Percentiles rank a stretch among this genome's conserved stretches.
Conservation (phyloP, 768 basidiomycete genomes). For the Sporobolomyces pararoseus region DNA sequence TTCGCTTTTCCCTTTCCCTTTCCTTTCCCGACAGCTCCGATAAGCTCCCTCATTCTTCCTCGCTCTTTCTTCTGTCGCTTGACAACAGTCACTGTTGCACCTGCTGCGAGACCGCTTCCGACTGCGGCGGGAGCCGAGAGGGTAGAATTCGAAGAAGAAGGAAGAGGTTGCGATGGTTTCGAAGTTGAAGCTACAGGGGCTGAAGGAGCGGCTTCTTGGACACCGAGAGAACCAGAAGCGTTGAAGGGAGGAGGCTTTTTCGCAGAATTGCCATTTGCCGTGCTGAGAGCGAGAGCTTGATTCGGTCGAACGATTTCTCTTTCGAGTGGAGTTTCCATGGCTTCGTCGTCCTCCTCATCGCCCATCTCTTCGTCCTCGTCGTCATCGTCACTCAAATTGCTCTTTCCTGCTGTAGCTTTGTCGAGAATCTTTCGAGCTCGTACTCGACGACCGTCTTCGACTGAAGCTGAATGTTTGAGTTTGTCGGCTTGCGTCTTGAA, state of each 20-base stretch:
- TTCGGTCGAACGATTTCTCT: slow-evolving; percentile 26
- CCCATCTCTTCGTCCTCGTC: slow-evolving; percentile 61
- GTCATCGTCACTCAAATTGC: slow-evolving; percentile 51
- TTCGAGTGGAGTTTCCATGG: slow-evolving; percentile 10
- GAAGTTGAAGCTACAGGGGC: slow-evolving; percentile 45
- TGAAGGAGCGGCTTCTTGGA: background rate
- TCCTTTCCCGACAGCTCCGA: slow-evolving; percentile 40
- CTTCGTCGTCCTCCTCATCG: slow-evolving; percentile 54
- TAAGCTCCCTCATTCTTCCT: slow-evolving; percentile 43
- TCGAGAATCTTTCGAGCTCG: slow-evolving; percentile 39
- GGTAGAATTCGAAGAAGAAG: slow-evolving; percentile 18
- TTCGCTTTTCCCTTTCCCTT: slow-evolving; percentile 41
- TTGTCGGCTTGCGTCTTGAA: slow-evolving; percentile 51
- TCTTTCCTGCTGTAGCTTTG: slow-evolving; percentile 42
- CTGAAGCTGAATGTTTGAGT: slow-evolving; percentile 33
- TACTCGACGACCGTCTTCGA: slow-evolving; percentile 31
- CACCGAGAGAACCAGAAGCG: slow-evolving; percentile 36
- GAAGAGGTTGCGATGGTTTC: slow-evolving; percentile 52
- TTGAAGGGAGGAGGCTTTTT: slow-evolving; percentile 31
- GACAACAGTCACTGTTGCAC: slow-evolving; percentile 56
- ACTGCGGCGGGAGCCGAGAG: slow-evolving; percentile 4
- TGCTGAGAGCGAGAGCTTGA: slow-evolving; percentile 20
- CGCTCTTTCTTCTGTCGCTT: slow-evolving; percentile 43
- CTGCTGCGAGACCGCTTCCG: slow-evolving; percentile 51
- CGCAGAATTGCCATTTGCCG: slow-evolving; percentile 3